Evolutionary conservation across 2,329 filamentous ascomycete species (phyloP).

Genomic region (Ophiostoma australiae): DNA sequence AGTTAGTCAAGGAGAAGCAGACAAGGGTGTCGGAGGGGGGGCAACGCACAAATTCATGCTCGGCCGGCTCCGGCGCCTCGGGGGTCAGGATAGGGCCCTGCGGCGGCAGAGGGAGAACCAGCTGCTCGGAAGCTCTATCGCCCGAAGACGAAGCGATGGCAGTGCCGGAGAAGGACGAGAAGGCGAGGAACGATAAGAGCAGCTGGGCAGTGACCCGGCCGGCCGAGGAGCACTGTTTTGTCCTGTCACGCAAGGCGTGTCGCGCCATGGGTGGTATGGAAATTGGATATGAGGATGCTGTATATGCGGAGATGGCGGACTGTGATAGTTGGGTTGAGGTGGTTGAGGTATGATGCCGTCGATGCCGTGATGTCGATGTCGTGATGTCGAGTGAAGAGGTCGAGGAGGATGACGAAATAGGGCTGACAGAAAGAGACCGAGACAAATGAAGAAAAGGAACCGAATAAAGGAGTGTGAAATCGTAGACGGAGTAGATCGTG

Average conservation of each 20-base stretch:
- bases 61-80: slow-evolving; percentile 45
- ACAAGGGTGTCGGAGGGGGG: not conserved
- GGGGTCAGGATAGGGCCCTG: slow-evolving; percentile 42
- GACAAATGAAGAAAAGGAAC: not conserved
- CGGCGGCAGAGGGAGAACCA: slow-evolving; percentile 39
- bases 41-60: slow-evolving; percentile 51
- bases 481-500: not conserved
- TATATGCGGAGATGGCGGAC: not conserved
- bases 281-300: not conserved
- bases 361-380: not conserved
- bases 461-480: not conserved
- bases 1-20: not conserved
- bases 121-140: slow-evolving; percentile 36
- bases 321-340: not conserved
- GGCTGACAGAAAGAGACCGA: not conserved
- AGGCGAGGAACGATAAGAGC: slow-evolving; percentile 62
- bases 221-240: slow-evolving; percentile 48
- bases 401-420: not conserved
- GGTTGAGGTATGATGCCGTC: not conserved
- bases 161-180: slow-evolving; percentile 39
- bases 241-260: slow-evolving; percentile 18
- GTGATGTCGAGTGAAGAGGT: not conserved
- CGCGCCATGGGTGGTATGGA: slow-evolving; percentile 28
- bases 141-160: slow-evolving; percentile 34
- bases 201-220: slow-evolving; percentile 59